Base-by-base conservation (phyloP, 192 early-diverging fungal species). In the Linderina pennispora region DNA sequence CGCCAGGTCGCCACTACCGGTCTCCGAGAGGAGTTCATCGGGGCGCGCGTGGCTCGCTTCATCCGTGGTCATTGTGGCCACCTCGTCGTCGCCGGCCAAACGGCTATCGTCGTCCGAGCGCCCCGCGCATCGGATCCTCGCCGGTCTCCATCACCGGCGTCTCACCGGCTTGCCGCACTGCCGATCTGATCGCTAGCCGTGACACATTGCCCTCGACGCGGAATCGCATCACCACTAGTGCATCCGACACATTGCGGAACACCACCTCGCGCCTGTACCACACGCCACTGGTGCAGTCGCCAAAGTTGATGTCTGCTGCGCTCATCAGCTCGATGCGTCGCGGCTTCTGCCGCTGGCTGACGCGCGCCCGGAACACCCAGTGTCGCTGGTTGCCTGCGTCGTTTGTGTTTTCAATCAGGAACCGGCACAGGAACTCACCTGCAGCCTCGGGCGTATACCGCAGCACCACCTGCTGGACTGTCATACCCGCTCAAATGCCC, bases 401-500 rank as follows among this genome's bases (percentile, higher is more conserved):
- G 48, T 94, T 94, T 23, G 79, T 60, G 69, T 98, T 98, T 58
- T 94, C 92, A 3, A 98, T 53, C 45, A 89, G 82, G 8, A 98
- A 58, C 23, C 92, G 88, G 60, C 90, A 94, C 21, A 77, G 76
- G 60, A 90, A 95, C 55, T 98, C 96, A 9, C 96, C 96, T 7
- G 85, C 75, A 19, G 90, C 88, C 23, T 74, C 82, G 18, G 94
- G 91, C 16, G 80, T 84, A 70, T 94, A 98, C 3, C 82, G 83
- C 26, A 94, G 67, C 24, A 89, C 78, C 18, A 96, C 83, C 37
- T 85, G 71, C 10, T 77, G 73, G 46, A 74, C 75, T 3, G 80
- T 75, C 43, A 87, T 87, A 17, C 83, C n/a, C 82, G 4, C 77
- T 75, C 28, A 96, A 82, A 43, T 56, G 53, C 7, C 76, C 55